A percentile compares a stretch with the other conserved stretches of the same genome.
phyloP scores from a whole-genome alignment of 1,284 basidiomycete genomes.

The Ustilago esculenta region DNA sequence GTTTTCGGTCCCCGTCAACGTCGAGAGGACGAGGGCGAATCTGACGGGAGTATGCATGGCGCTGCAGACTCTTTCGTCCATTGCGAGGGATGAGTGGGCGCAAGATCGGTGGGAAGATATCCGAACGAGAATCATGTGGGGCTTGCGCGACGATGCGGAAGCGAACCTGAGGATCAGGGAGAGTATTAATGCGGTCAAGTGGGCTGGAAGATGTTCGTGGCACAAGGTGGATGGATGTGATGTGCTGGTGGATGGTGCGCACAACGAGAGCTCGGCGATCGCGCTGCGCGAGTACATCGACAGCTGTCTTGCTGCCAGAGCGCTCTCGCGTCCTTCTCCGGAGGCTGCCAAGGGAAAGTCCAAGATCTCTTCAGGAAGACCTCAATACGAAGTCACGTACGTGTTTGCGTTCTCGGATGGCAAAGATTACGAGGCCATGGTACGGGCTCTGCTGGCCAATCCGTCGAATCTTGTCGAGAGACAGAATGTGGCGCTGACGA shows the following conservation, averaged over 20 bases:
- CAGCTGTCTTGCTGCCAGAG: constrained; percentile 30
- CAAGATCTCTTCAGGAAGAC: neutral
- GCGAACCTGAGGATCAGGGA: constrained; percentile 32
- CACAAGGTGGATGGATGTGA: constrained; percentile 58
- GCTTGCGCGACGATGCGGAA: constrained; percentile 40
- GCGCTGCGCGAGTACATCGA: constrained; percentile 79
- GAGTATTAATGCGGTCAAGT: constrained; percentile 67
- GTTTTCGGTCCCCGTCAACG: constrained; percentile 16
- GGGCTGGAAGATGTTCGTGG: constrained; percentile 87
- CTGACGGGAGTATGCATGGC: constrained; percentile 57
- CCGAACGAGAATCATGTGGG: constrained; percentile 56
- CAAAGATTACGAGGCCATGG: constrained; percentile 57
- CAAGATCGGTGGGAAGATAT: constrained; percentile 52
- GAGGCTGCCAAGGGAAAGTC: constrained; percentile 1
- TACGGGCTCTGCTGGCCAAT: constrained; percentile 31
- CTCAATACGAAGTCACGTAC: constrained; percentile 47
- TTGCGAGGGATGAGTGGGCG: constrained; percentile 57
- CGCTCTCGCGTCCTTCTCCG: neutral
- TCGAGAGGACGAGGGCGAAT: constrained; percentile 53
- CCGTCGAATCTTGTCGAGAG: constrained; percentile 8
- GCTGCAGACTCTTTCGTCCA: constrained; percentile 59
- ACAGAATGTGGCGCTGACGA: constrained; percentile 54
- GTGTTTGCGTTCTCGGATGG: constrained; percentile 60
- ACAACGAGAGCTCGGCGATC: constrained; percentile 84
- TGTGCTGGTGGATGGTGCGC: constrained; percentile 87